Conservation (phyloP, 1,139 yeast species). For the Taiozyma sp. region DNA sequence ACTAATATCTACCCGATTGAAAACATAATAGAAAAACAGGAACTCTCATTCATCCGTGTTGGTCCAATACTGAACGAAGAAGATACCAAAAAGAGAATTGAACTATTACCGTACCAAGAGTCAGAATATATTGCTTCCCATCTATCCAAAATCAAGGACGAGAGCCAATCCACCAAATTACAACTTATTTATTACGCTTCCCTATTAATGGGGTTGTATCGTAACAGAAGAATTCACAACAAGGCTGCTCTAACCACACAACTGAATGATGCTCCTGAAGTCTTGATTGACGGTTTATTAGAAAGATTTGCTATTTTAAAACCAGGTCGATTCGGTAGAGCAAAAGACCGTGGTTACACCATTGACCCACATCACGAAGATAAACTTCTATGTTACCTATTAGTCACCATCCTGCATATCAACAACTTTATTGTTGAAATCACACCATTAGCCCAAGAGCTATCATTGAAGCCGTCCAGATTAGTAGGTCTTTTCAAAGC, state of each 20-base stretch:
- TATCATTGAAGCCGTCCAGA: slow-evolving; percentile 76
- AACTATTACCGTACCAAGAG: slow-evolving; percentile 56
- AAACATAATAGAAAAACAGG: slow-evolving; percentile 65
- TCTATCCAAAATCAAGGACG: slow-evolving; percentile 36
- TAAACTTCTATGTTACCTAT: slow-evolving; percentile 73
- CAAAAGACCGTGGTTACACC: slow-evolving; percentile 66
- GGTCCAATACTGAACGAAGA: slow-evolving; percentile 47
- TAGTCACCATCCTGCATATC: slow-evolving; percentile 70
- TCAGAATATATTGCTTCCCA: slow-evolving; percentile 52
- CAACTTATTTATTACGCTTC: slow-evolving; percentile 78
- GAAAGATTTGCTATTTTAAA: slow-evolving; percentile 64
- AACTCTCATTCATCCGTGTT: slow-evolving; percentile 61
- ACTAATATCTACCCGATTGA: slow-evolving; percentile 78
- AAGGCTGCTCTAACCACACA: slow-evolving; percentile 59
- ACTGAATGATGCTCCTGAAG: slow-evolving; percentile 67
- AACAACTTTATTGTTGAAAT: slow-evolving; percentile 74
- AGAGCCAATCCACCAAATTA: slow-evolving; percentile 50
- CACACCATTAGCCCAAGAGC: slow-evolving; percentile 79
- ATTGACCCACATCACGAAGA: slow-evolving; percentile 89
- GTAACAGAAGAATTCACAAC: slow-evolving; percentile 58
- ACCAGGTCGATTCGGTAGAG: slow-evolving; percentile 64
- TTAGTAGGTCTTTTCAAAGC: slow-evolving; percentile 68
- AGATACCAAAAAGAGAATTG: slow-evolving; percentile 45
- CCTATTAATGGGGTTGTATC: slow-evolving; percentile 73
- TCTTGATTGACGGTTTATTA: slow-evolving; percentile 68